These are phyloP conservation scores for Haplographium delicatum DNA, from an alignment of 495 filamentous ascomycete genomes.

Conservation along the genomic window DNA sequence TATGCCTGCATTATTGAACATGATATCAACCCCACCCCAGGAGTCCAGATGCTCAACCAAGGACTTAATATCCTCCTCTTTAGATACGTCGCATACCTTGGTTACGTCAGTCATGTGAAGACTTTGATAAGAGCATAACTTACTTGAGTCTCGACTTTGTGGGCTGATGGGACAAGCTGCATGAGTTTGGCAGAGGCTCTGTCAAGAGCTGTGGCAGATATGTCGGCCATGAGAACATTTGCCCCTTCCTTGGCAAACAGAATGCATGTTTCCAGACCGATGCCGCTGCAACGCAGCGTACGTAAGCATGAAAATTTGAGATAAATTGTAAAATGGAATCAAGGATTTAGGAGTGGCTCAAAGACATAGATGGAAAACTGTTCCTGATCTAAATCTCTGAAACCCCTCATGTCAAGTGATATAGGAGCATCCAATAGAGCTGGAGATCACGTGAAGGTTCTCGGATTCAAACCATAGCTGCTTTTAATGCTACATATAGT, in stretches of 20 bases:
- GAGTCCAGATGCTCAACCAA: constrained; percentile 65
- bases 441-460: too few relatives aligned
- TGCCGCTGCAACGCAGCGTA: constrained; percentile 55
- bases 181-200: constrained; percentile 65
- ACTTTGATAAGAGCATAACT: constrained; percentile 7
- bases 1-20: constrained; percentile 99
- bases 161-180: constrained; percentile 58
- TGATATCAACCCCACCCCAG: constrained; percentile 91
- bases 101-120: not conserved
- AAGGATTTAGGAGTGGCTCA: too few relatives aligned
- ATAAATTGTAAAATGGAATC: too few relatives aligned
- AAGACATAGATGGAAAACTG: too few relatives aligned
- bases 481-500: not conserved
- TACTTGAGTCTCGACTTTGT: constrained; percentile 55
- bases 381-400: too few relatives aligned
- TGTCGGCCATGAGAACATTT: constrained; percentile 80
- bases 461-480: too few relatives aligned
- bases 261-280: constrained; percentile 90
- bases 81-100: constrained; percentile 56
- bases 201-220: constrained; percentile 66
- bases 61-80: constrained; percentile 68
- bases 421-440: too few relatives aligned
- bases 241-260: constrained; percentile 90
- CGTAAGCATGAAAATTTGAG: not conserved
- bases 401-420: too few relatives aligned